Percentiles rank a stretch among this genome's conserved stretches.
phyloP scores from a whole-genome alignment of 2,329 filamentous ascomycete species.

The Fusarium sambucinum region DNA sequence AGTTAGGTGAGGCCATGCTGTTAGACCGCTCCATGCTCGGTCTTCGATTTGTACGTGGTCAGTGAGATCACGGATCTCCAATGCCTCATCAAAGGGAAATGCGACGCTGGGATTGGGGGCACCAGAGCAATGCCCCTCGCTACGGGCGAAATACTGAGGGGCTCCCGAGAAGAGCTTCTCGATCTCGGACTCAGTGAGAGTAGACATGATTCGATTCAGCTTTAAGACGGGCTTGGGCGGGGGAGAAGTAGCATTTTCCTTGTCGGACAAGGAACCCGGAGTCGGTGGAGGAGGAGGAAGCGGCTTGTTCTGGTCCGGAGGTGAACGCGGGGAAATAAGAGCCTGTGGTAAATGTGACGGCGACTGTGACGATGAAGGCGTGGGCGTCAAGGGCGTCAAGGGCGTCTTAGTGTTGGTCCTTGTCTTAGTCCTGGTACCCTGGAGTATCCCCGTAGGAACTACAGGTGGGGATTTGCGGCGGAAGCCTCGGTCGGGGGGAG shows the following conservation, averaged over 20 bases:
- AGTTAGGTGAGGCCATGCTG: constrained; percentile 73
- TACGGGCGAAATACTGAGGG: constrained; percentile 75
- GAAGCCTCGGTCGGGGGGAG: constrained; percentile 45
- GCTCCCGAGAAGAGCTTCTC: constrained; percentile 81
- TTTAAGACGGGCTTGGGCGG: constrained; percentile 61
- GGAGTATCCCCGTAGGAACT: constrained; percentile 32
- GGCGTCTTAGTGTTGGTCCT: constrained; percentile 20
- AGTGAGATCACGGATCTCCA: constrained; percentile 71
- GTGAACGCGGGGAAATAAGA: constrained; percentile 53
- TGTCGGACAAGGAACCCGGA: constrained; percentile 53
- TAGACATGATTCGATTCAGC: constrained; percentile 70
- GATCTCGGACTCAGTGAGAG: constrained; percentile 69
- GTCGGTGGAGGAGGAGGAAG: constrained; percentile 65
- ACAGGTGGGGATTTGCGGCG: constrained; percentile 42
- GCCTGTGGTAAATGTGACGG: constrained; percentile 44
- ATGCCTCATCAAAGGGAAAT: constrained; percentile 74
- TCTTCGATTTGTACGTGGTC: constrained; percentile 75
- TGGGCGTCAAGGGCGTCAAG: constrained; percentile 9
- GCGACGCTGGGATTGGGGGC: constrained; percentile 73
- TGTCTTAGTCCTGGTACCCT: constrained; percentile 25
- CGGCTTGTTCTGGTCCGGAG: constrained; percentile 66
- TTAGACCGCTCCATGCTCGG: constrained; percentile 71
- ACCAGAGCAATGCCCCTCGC: constrained; percentile 69
- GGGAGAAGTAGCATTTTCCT: constrained; percentile 41
- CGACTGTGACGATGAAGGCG: constrained; percentile 42